These are phyloP conservation scores for Penicillium subrubescens DNA, from an alignment of 495 filamentous ascomycete genomes.

Conservation along the genomic window DNA sequence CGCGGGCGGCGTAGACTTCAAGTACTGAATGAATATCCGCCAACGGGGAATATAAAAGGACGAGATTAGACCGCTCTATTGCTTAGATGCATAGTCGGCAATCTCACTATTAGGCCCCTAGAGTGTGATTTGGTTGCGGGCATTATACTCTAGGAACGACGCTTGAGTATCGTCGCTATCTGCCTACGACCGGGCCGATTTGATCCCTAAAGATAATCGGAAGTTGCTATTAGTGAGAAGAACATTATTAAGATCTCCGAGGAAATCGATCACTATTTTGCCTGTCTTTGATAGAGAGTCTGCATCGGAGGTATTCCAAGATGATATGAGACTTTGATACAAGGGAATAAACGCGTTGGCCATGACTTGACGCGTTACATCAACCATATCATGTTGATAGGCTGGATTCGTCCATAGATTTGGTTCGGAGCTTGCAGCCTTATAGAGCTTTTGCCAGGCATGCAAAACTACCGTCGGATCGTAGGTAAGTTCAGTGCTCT, in stretches of 20 bases:
- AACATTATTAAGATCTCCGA: constrained; percentile 45
- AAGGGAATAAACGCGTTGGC: constrained; percentile 47
- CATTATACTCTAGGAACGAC: constrained; percentile 52
- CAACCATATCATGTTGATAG: constrained; percentile 53
- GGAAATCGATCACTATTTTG: constrained; percentile 32
- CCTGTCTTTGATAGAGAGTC: constrained; percentile 25
- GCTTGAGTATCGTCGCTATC: constrained; percentile 23
- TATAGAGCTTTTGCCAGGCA: constrained; percentile 45
- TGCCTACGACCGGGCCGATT: constrained; percentile 40
- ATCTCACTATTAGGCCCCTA: constrained; percentile 56
- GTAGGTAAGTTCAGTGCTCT: constrained; percentile 49
- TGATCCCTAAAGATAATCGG: constrained; percentile 46
- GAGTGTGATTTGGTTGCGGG: constrained; percentile 55
- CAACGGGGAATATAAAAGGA: constrained; percentile 54
- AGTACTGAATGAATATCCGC: constrained; percentile 50
- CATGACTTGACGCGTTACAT: constrained; percentile 54
- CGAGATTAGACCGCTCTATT: constrained; percentile 50
- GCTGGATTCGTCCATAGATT: constrained; percentile 47
- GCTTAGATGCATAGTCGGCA: constrained; percentile 52
- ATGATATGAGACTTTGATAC: constrained; percentile 41
- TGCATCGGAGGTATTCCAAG: constrained; percentile 30
- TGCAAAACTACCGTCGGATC: constrained; percentile 38
- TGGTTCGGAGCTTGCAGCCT: constrained; percentile 36
- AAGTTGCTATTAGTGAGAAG: constrained; percentile 50
- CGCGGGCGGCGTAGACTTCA: constrained; percentile 30